Base-by-base conservation (phyloP, 352 stramenopile genomes). In the Pythium volutum region DNA sequence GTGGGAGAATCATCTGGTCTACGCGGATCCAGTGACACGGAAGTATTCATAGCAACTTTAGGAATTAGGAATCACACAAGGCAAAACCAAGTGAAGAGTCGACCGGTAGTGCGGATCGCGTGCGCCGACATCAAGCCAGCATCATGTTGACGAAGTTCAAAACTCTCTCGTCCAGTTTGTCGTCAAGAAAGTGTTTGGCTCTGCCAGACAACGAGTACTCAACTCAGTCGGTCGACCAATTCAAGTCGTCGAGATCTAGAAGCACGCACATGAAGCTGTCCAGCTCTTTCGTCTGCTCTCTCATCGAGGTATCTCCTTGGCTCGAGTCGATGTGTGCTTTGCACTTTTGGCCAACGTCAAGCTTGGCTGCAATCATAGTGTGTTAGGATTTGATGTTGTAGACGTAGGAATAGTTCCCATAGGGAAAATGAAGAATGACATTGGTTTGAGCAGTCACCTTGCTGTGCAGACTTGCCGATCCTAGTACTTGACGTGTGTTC, bases 11-110 rank as follows among this genome's bases (percentile, higher is more conserved):
- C 86, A 95, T 70, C 71, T 95, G 20, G 66, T 75, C 10, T 88
- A 89, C 59, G 86, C 86, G 14, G 82, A 95, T 61, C 86, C 86
- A n/a, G 79, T 95, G 33, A 93, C 84, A 46, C 76, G 82, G 25
- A 95, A 95, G 55, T 95, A 92, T 52, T 75, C 83, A 56, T 90
- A 65, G 50, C n/a, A 29, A 52, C 10, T 56, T 25, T 61, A 70
- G 53, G 39, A 62, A 52, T 63, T 62, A 60, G 54, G 31, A 62
- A 29, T 47, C 43, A 14, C 16, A 39, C n/a, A 54, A 9, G 43
- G 10, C 31, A 20, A 38, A 49, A 25, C 36, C 33, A 10, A 25
- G 15, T 7, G n/a, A 34, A 46, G 20, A 16, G 2, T 7, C 10
- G 9, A 7, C 22, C 26, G 34, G 9, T 12, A 42, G 11, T n/a